phyloP scores from a whole-genome alignment of 2,329 filamentous ascomycete genomes.

The Curvularia sp. region DNA sequence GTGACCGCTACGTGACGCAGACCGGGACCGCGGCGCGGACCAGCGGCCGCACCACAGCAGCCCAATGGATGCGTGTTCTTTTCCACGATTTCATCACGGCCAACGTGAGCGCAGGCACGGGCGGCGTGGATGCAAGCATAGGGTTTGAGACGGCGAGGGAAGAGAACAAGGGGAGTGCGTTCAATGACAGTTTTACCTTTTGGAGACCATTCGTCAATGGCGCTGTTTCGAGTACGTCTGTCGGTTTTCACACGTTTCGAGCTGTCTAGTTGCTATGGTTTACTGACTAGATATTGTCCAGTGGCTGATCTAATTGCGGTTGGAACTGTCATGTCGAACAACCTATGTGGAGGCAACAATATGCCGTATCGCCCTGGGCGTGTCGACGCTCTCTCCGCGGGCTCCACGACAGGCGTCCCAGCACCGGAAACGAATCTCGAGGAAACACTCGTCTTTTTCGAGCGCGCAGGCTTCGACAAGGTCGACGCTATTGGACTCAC shows the following conservation, averaged over 20 bases:
- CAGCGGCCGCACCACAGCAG: conserved; percentile 22
- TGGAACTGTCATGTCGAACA: conserved; percentile 34
- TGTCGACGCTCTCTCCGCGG: conserved; percentile 34
- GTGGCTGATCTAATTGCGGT: conserved; percentile 42
- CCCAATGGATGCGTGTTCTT: conserved; percentile 39
- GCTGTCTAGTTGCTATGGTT: neutral
- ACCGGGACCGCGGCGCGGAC: conserved; percentile 11
- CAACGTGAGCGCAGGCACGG: conserved; percentile 32
- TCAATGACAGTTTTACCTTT: conserved; percentile 41
- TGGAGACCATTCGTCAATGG: conserved; percentile 32
- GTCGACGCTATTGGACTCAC: conserved; percentile 36
- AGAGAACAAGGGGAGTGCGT: conserved; percentile 38
- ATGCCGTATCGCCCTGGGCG: conserved; percentile 36
- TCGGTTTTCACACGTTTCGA: neutral
- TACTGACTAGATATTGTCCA: neutral
- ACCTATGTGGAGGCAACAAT: conserved; percentile 33
- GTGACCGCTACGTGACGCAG: conserved; percentile 26
- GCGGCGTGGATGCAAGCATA: conserved; percentile 44
- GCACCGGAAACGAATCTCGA: conserved; percentile 34
- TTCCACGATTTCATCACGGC: conserved; percentile 45
- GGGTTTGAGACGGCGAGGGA: conserved; percentile 35
- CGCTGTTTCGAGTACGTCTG: conserved; percentile 5
- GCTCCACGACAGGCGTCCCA: conserved; percentile 34
- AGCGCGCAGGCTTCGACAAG: conserved; percentile 34
- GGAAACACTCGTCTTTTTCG: conserved; percentile 31